Evolutionary conservation across 768 basidiomycete genomes (phyloP), one percentile per base, ranked within the genome.

Genomic region (Auricularia sp.): DNA sequence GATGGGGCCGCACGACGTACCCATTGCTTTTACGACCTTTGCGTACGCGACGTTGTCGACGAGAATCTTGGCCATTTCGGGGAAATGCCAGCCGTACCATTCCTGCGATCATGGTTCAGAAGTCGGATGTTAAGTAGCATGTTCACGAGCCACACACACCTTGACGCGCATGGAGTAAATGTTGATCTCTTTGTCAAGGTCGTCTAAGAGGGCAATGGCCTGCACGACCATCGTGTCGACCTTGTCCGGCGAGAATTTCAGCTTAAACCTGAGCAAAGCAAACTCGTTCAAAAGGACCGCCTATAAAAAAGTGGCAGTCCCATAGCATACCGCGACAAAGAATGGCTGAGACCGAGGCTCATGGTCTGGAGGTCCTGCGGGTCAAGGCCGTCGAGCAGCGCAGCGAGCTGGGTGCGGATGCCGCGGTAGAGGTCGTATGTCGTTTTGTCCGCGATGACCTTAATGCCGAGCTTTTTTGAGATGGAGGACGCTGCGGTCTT

Each of bases 1-100:
- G 29, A 29, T 29, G 29, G 29, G 29, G 29, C 29, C 16, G 18
- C 21, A 14, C 33, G 7, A 74, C 82, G 66, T 73, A 86, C 91
- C 97, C 95, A 99, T 96, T 39, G 82, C 76, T 64, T 88, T 89
- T 70, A 99, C 86, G 65, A 90, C 89, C 79, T 94, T 97, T 66
- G 97, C 95, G 75, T 98, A 98, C 21, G 96, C 95, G 66, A 95
- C 78, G 77, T 97, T 99, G 81, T 99, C 97, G 66, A 88, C 85
- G 69, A 99, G 90, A 74, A 99, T 98, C 80, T 98, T 98, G 66
- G 89, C 90, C 89, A 99, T 92, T 77, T 99, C 97, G 3, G 97
- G 97, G 83, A 99, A 99, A 80, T 99, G 97, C 97, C 97, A 99
- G 44, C 97, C 97, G 71, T 99, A 99, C 97, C 97, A 99, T 84